A percentile compares a stretch with the other conserved stretches of the same genome.
Evolutionary conservation across 345 rosid genomes (phyloP).

Genomic region (Kernera saxatilis): DNA sequence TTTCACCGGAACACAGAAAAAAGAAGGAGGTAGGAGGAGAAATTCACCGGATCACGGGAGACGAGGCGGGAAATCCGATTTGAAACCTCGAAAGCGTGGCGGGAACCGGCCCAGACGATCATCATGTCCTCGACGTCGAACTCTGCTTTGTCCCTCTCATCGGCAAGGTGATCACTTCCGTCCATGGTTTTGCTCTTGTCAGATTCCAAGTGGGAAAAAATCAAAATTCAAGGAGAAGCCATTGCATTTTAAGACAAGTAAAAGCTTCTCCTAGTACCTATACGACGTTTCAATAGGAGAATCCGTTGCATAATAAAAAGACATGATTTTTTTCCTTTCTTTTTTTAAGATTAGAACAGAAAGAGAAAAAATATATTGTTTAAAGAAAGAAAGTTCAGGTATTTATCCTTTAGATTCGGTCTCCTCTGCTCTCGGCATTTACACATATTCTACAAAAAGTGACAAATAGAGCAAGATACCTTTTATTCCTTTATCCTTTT

Average conservation of each 20-base stretch:
- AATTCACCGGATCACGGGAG: constrained; percentile 72
- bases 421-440: neutral
- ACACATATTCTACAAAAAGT: too few relatives aligned
- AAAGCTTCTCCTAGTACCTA: neutral
- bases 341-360: neutral
- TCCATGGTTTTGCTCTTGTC: constrained; percentile 23
- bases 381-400: neutral
- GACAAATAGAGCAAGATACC: too few relatives aligned
- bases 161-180: constrained; percentile 47
- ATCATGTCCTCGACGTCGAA: constrained; percentile 81
- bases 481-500: too few relatives aligned
- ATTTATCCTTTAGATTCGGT: neutral
- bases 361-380: neutral
- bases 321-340: neutral
- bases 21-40: neutral
- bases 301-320: neutral
- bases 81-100: constrained; percentile 51
- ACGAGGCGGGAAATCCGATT: constrained; percentile 80
- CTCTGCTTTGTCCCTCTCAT: constrained; percentile 70
- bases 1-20: neutral
- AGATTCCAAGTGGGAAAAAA: neutral
- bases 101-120: constrained; percentile 88
- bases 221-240: neutral
- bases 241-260: neutral
- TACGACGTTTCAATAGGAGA: neutral